Evolutionary conservation across 2,329 filamentous ascomycete species (phyloP), one percentile per base, ranked within the genome.

Genomic region (Cryphonectria carpinicola): DNA sequence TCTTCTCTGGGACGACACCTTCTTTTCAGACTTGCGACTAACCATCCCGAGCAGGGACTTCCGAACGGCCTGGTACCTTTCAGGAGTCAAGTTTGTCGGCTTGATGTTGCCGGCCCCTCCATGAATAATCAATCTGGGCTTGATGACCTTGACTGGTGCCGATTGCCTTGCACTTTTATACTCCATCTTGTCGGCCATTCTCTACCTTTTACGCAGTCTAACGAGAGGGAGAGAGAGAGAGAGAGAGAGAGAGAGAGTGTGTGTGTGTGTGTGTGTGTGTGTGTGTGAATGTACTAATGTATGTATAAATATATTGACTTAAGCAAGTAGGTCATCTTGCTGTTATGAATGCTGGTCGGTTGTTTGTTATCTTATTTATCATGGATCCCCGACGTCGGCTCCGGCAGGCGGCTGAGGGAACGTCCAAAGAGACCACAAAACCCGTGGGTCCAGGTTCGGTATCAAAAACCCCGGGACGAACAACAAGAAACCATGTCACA

Each of bases 31-130:
- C 22, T 37, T 32, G 66, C 32, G 5, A 49, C 84, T 79, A 74
- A 93, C 88, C 75, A 93, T 92, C 2, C 81, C 81, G 28, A 91
- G 81, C 25, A 94, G 85, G 0, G 90, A 87, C 37, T 81, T 75
- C 67, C 89, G 87, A 80, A 91, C 92, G 67, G 83, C 80, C 17
- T 80, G 77, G 76, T 90, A 92, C 71, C 87, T 84, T 25, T 86
- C 82, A 0, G 86, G 86, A 4, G 89, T 83, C 56, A 92, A 85
- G 70, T 85, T 88, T 10, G 83, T 79, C 4, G 87, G 90, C 37
- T 84, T 84, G 74, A 93, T 90, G 77, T 91, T 90, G 64, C 92
- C 92, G 1, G 92, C 92, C 46, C 92, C 92, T 77, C 92, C 92
- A 76, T 93, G 91, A 76, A 93, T 88, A 77, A 93, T 90, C 43